These are phyloP conservation scores for Beta lomatogona DNA, from an alignment of 179 eudicot genomes.

Conservation along the genomic window DNA sequence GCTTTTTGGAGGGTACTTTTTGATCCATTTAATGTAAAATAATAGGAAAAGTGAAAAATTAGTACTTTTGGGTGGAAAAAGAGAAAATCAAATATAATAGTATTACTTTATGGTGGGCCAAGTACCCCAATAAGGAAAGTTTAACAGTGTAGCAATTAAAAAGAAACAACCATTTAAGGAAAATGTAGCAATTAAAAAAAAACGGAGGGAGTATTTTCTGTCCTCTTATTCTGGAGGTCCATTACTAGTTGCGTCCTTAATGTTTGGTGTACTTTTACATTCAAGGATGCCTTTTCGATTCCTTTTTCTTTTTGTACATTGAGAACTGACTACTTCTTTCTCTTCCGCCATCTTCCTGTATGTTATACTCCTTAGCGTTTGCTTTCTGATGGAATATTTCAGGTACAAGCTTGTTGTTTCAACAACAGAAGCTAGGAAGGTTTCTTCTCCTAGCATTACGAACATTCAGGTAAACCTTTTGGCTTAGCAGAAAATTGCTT, in stretches of 20 bases:
- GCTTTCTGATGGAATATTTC: conserved; percentile 31
- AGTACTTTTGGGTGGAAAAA: no score
- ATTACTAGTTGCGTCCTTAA: not conserved
- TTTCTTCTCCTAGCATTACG: conserved; percentile 77
- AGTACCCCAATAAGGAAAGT: no score
- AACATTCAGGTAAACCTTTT: conserved; percentile 75
- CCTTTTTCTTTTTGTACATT: not conserved
- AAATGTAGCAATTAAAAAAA: no score
- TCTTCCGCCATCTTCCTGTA: not conserved
- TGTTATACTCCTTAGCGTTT: not conserved
- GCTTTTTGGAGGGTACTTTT: no score
- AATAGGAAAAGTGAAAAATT: no score
- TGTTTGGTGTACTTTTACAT: not conserved
- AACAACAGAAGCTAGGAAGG: conserved; percentile 77
- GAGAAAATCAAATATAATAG: no score
- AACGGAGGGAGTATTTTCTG: no score
- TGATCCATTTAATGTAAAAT: no score
- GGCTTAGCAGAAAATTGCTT: not conserved
- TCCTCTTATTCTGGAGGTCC: not conserved
- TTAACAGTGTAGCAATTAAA: no score
- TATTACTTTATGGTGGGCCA: no score
- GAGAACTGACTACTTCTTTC: not conserved
- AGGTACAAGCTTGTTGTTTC: conserved; percentile 92
- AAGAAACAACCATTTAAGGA: no score
- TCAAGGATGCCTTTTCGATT: not conserved